phyloP scores from a whole-genome alignment of 2,329 filamentous ascomycete genomes.

The Penicillium nordicum region DNA sequence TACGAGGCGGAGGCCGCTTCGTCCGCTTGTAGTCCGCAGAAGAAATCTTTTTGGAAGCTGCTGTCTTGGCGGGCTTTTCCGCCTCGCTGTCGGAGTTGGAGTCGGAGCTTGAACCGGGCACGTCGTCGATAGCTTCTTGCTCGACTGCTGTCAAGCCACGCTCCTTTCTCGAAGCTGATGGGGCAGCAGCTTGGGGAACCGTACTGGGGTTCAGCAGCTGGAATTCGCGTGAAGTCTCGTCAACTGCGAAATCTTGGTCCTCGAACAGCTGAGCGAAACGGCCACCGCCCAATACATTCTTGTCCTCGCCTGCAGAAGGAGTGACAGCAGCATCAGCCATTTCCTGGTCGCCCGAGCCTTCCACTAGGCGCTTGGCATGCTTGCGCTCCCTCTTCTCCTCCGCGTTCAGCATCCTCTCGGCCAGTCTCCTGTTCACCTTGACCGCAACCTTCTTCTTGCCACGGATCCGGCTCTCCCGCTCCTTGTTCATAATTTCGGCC shows the following conservation, averaged over 20 bases:
- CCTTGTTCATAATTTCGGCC: slow-evolving; percentile 93
- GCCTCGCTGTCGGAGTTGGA: slow-evolving; percentile 34
- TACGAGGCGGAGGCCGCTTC: slow-evolving; percentile 50
- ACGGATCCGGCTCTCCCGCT: slow-evolving; percentile 89
- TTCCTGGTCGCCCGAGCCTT: slow-evolving; percentile 55
- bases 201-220: slow-evolving; percentile 85
- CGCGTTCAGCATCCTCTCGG: slow-evolving; percentile 59
- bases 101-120: slow-evolving; percentile 42
- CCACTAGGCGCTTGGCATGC: slow-evolving; percentile 47
- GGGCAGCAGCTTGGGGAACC: slow-evolving; percentile 33
- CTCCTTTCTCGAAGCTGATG: slow-evolving; percentile 31
- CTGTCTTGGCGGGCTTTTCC: slow-evolving; percentile 26
- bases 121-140: slow-evolving; percentile 56
- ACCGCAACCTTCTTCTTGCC: slow-evolving; percentile 84
- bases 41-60: slow-evolving; percentile 48
- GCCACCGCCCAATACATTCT: slow-evolving; percentile 71
- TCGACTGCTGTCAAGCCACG: slow-evolving; percentile 61
- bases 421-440: slow-evolving; percentile 78
- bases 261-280: slow-evolving; percentile 89
- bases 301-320: slow-evolving; percentile 38
- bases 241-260: slow-evolving; percentile 87
- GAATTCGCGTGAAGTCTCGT: slow-evolving; percentile 86
- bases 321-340: slow-evolving; percentile 28
- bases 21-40: slow-evolving; percentile 55
- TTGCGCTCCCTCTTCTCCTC: slow-evolving; percentile 55